Base-by-base conservation (phyloP, 768 basidiomycete genomes). In the Phylloporus arenicola region DNA sequence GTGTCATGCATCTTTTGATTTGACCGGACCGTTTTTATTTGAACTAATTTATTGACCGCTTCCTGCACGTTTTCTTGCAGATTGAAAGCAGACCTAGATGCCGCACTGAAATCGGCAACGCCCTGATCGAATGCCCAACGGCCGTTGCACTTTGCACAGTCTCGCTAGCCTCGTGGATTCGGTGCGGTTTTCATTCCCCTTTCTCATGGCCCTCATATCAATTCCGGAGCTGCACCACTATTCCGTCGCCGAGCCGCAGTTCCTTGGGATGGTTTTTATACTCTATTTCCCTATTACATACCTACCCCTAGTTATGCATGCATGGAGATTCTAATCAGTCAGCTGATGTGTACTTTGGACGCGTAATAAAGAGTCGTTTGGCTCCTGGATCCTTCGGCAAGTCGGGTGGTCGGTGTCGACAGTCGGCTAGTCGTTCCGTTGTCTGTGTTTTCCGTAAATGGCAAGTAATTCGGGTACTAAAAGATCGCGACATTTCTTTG, bases 71-170 rank as follows among this genome's bases (percentile, higher is more conserved):
- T 63, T 31, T 31, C 63, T 61, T 67, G 50, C 70, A 88, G 86
- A 73, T 72, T 88, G 66, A 82, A 83, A 56, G 83, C 80, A 65
- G 86, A 88, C 56, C 55, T 86, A 54, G 81, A 77, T 44, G 72
- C 27, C 8, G 27, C 75, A 60, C 56, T 75, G 54, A 72, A 74
- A 58, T 54, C 65, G 45, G 59, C 66, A 53, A 54, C 58, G 31
- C 40, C 68, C 43, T 57, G 58, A 57, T 53, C 60, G 52, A 58
- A 57, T n/a, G n/a, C 51, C 39, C 50, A 51, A 55, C 25, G 48
- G 42, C 40, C 48, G 45, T 45, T 30, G 27, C 30, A 25, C 46
- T 16, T 45, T 47, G 34, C 48, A 47, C 56, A 13, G 43, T 45
- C 41, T 37, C 53, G 37, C 17, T 47, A 54, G 64, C 71, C 70